Evolutionary conservation across 2,329 filamentous ascomycete genomes (phyloP), one percentile per base, ranked within the genome.

Genomic region (Fusarium sp.): DNA sequence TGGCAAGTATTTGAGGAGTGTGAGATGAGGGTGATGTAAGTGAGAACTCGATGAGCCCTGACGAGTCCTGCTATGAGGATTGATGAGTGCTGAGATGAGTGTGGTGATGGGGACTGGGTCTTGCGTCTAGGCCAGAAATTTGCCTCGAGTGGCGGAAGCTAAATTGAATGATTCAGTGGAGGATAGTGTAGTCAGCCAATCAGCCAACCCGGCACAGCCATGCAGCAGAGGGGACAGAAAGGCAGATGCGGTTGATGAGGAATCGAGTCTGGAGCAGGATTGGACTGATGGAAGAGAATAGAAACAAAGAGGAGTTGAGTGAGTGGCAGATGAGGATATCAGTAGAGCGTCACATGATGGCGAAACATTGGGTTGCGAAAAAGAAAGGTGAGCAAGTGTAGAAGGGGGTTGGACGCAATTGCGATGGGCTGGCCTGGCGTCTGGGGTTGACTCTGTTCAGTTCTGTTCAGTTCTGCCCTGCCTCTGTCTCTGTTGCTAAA

Each of bases 121-220:
- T 23, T 23, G 18, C 3, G 18, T 23, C 18, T 23, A 23, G 18
- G 18, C 18, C 18, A 23, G 18, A 23, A 23, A 23, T 60, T 28
- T 43, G 27, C 46, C 44, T 47, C 15, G 50, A 51, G 47, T 63
- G 55, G 53, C 63, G 47, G 48, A 37, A 46, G 43, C 54, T 62
- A 62, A 56, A 47, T 18, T 60, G 18, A 34, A 59, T 65, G 48
- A 46, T 44, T 51, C 44, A 62, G 55, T 68, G 13, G 37, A 11
- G 41, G 18, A 34, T 44, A 64, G 65, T 72, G 67, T 74, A 74
- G 61, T 43, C 68, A 56, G 52, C 70, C 67, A 73, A 71, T 71
- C 66, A 69, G 64, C 54, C 48, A 65, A 67, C 46, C 37, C 36
- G 36, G 40, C 40, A 58, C 52, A 64, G 59, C 41, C 68, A 65